A percentile compares a stretch with the other conserved stretches of the same genome.
Evolutionary conservation across 192 early-diverging fungal species (phyloP).

Genomic region (Linnemannia elongata): DNA sequence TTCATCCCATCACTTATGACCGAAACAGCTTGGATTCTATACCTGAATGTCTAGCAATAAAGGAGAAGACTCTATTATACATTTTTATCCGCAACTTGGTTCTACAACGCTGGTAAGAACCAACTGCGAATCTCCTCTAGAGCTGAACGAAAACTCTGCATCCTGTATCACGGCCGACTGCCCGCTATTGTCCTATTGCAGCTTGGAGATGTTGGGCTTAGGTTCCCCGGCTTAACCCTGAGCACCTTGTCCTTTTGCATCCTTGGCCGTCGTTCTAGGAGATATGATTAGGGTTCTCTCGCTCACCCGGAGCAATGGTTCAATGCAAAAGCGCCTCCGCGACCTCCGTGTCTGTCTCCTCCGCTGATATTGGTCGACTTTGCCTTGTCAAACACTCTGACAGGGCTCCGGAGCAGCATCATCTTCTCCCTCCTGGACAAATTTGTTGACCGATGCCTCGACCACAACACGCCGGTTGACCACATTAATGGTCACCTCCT

Average conservation of each 20-base stretch:
- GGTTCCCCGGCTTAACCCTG: conserved; percentile 28
- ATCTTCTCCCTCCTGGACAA: conserved; percentile 44
- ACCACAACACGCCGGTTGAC: conserved; percentile 58
- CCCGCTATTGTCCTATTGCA: conserved; percentile 48
- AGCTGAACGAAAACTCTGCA: conserved; percentile 30
- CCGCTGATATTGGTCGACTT: conserved; percentile 54
- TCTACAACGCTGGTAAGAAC: conserved; percentile 50
- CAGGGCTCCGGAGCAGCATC: conserved; percentile 45
- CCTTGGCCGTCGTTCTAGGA: conserved; percentile 22
- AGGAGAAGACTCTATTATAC: background rate
- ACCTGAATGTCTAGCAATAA: background rate
- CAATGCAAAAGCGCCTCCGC: conserved; percentile 46
- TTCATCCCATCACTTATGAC: background rate
- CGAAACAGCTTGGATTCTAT: background rate
- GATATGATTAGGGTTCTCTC: conserved; percentile 47
- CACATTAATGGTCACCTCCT: conserved; percentile 67
- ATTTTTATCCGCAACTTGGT: conserved; percentile 50
- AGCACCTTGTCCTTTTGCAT: conserved; percentile 47
- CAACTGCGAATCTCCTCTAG: conserved; percentile 34
- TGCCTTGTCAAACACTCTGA: conserved; percentile 24
- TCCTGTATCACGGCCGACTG: conserved; percentile 46
- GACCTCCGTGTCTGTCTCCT: conserved; percentile 46
- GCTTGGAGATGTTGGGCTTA: conserved; percentile 35
- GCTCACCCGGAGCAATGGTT: conserved; percentile 45
- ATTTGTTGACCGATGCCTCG: conserved; percentile 33